Conservation (phyloP, 371 early-diverging fungal species). For the Haplosporangium sp. region DNA sequence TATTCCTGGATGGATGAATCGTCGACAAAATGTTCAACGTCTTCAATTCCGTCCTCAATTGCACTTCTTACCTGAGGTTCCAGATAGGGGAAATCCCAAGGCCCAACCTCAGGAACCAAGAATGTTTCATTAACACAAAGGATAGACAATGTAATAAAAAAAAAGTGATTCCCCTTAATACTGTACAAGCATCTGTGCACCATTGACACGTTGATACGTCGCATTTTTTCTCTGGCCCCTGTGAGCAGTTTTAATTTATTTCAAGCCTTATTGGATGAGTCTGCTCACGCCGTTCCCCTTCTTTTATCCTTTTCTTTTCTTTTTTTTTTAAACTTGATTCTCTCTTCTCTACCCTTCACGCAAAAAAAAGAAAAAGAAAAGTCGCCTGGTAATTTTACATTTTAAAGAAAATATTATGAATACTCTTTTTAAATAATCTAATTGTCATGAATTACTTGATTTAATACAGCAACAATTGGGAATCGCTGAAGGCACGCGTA, state of each 20-base stretch:
- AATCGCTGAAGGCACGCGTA: neutral
- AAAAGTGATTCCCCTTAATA: neutral
- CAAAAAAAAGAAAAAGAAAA: neutral
- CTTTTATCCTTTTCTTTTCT: neutral
- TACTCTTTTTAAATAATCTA: neutral
- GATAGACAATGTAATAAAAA: neutral
- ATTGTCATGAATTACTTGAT: neutral
- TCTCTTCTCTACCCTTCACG: neutral
- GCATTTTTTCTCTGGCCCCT: constrained; percentile 14
- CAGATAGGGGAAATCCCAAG: constrained; percentile 41
- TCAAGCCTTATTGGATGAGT: no score
- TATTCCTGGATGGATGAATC: constrained; percentile 46
- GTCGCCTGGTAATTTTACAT: neutral
- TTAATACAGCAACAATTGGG: neutral
- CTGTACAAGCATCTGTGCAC: neutral
- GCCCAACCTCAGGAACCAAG: constrained; percentile 39
- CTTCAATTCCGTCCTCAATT: constrained; percentile 49
- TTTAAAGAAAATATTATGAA: neutral
- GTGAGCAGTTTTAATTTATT: neutral
- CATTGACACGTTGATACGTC: constrained; percentile 1
- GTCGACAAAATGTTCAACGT: constrained; percentile 36
- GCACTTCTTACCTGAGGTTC: constrained; percentile 47
- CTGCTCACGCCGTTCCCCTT: constrained; percentile 3
- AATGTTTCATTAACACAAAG: constrained; percentile 19
- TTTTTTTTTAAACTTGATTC: neutral